Conservation (phyloP, 2,329 filamentous ascomycete genomes). For the Onygenales sp. region DNA sequence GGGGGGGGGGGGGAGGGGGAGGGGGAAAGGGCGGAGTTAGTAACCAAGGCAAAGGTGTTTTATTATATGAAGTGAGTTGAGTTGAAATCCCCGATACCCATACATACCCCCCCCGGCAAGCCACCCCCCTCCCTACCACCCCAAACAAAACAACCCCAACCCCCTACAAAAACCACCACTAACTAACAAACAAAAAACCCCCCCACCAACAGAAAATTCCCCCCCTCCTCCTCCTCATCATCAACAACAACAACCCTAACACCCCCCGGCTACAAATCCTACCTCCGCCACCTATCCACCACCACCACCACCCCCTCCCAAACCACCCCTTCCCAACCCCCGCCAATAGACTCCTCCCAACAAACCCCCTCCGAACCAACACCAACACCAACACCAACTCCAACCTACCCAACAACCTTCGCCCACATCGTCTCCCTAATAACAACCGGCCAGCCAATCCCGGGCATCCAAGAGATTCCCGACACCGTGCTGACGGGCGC, state of each 20-base stretch:
- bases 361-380: not conserved
- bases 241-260: not conserved
- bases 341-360: not conserved
- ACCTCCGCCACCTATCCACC: not conserved
- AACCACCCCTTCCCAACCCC: slow-evolving; percentile 4
- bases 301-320: not conserved
- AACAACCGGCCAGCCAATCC: slow-evolving; percentile 70
- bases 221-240: not conserved
- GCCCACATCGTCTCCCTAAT: slow-evolving; percentile 79
- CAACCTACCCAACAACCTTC: slow-evolving; percentile 73
- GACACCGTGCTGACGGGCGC: slow-evolving; percentile 65
- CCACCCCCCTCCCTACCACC: not conserved
- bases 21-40: not conserved
- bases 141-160: not conserved
- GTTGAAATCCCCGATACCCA: no score
- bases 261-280: slow-evolving; percentile 5
- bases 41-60: not conserved
- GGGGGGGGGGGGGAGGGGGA: not conserved
- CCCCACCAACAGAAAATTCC: slow-evolving; percentile 1
- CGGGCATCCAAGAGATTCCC: slow-evolving; percentile 80
- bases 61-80: not conserved
- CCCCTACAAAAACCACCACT: not conserved
- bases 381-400: slow-evolving; percentile 42
- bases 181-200: not conserved
- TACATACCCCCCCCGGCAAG: no score